Percentiles rank a stretch among this genome's conserved stretches.
Evolutionary conservation across 2,329 filamentous ascomycete genomes (phyloP).

Genomic region (Epichloe elymi): DNA sequence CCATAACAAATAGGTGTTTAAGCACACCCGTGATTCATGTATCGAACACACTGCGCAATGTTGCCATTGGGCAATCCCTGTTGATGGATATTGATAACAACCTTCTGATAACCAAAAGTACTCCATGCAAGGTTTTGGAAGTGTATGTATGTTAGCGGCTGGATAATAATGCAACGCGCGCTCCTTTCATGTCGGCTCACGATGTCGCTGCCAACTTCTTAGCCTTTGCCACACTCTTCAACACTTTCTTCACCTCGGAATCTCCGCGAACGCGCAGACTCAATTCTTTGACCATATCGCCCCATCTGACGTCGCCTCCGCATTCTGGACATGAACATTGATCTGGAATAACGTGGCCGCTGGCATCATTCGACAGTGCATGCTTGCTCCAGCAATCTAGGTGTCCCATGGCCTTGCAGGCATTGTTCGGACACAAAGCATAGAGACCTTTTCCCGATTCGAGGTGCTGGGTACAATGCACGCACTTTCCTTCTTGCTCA

Average conservation of each 20-base stretch:
- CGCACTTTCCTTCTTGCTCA: conserved; percentile 41
- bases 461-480: conserved; percentile 36
- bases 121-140: too few relatives aligned
- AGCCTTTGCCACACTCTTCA: conserved; percentile 35
- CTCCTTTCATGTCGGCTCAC: background rate
- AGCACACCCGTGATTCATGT: too few relatives aligned
- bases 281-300: conserved; percentile 68
- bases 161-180: too few relatives aligned
- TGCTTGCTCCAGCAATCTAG: conserved; percentile 45
- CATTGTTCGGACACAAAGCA: conserved; percentile 39
- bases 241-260: conserved; percentile 56
- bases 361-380: conserved; percentile 26
- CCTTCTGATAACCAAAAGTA: too few relatives aligned
- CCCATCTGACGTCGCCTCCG: conserved; percentile 50
- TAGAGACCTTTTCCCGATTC: conserved; percentile 37
- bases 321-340: conserved; percentile 62
- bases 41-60: background rate
- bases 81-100: background rate
- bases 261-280: conserved; percentile 58
- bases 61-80: background rate
- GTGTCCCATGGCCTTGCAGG: conserved; percentile 45
- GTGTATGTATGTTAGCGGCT: too few relatives aligned
- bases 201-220: conserved; percentile 10
- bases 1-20: background rate
- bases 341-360: conserved; percentile 47